These are phyloP conservation scores for Panicum virgatum DNA, from an alignment of 202 grass and related monocot genomes.

Conservation along the genomic window DNA sequence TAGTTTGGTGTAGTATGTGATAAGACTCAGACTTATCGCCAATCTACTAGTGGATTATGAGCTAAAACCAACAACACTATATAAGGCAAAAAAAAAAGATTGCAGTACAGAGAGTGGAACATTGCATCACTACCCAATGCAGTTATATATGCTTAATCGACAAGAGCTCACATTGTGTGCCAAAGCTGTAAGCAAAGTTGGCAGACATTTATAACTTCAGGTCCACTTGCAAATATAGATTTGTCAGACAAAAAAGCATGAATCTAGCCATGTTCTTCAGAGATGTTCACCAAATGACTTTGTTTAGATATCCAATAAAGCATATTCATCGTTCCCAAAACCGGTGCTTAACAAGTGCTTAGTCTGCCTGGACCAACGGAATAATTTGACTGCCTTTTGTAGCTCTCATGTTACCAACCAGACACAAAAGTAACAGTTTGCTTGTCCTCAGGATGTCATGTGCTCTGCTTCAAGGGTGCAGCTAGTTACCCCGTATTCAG, in stretches of 20 bases:
- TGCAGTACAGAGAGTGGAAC: conserved; percentile 9
- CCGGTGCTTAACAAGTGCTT: background rate
- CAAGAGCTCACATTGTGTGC: background rate
- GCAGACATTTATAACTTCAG: background rate
- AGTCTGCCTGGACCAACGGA: conserved; percentile 15
- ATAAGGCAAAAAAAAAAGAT: background rate
- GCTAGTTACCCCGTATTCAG: background rate
- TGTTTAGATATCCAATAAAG: conserved; percentile 31
- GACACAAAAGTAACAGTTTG: conserved; percentile 30
- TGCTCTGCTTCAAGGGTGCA: conserved; percentile 19
- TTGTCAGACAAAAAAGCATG: conserved; percentile 3
- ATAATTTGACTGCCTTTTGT: conserved; percentile 46
- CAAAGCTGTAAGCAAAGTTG: conserved; percentile 17
- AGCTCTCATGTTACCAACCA: conserved; percentile 13
- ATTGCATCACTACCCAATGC: conserved; percentile 24
- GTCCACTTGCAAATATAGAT: conserved; percentile 37
- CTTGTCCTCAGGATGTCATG: conserved; percentile 45
- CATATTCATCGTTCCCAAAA: conserved; percentile 32
- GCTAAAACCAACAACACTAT: conserved; percentile 12
- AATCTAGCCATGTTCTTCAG: conserved; percentile 30
- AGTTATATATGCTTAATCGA: background rate
- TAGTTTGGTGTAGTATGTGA: background rate
- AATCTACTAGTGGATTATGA: conserved; percentile 15
- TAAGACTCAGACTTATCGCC: background rate
- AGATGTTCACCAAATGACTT: background rate